Evolutionary conservation across 164 flowering plant genomes (phyloP), one percentile per base, ranked within the genome.

Genomic region (Vitis cinerea): DNA sequence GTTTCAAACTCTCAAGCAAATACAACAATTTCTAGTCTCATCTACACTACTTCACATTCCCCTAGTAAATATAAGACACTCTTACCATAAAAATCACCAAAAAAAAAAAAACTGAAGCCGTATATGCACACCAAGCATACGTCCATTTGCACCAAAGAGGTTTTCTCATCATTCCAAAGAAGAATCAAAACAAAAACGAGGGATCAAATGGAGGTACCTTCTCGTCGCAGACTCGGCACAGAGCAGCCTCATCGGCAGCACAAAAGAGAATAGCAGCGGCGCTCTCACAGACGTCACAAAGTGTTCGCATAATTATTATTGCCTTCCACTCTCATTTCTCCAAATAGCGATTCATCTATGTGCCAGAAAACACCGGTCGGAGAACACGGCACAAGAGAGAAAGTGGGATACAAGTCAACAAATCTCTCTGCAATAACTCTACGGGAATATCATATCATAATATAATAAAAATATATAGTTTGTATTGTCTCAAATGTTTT

Each of bases 201-300:
- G 63, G 3, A 16, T 59, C 56, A 62, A 9, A 53, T 11, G n/a
- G 59, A 69, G 44, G 27, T 2, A 86, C 91, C 87, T 89, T 86
- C 13, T 83, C 86, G 64, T 90, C 93, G 67, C 96, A 90, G 70
- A 88, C 37, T 61, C 71, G 79, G 71, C 96, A 90, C 48, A 90
- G 91, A 61, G 96, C 93, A 12, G 96, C 96, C 77, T 90, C 96
- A 66, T 90, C 96, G 23, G 96, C 93, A 48, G 96, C 90, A 50
- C 96, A 90, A 79, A 90, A 90, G 65, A 86, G 82, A 44, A 83
- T 77, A 27, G 97, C 93, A 17, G 90, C 86, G 16, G 91, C 89
- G 65, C 85, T 82, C 82, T 88, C 93, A 65, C 96, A 90, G 37
- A 80, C 87, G 75, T 90, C 96, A 75, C 97, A 90, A 72, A 90